These are phyloP conservation scores for Uromyces viciae-fabae DNA, from an alignment of 1,284 basidiomycete species.

Conservation along the genomic window DNA sequence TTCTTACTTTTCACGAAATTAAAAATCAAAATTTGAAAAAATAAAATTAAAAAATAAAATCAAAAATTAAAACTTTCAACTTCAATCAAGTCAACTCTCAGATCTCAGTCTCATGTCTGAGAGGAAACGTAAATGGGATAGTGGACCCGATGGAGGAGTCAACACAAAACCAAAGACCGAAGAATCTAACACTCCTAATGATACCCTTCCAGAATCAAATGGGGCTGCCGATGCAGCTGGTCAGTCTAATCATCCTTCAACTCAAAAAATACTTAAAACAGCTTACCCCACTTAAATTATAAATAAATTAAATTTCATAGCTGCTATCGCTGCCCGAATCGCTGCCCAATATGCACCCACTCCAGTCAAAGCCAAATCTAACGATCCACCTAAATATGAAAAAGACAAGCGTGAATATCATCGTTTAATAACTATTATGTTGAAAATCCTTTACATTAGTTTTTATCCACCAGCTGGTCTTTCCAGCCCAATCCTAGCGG, in stretches of 20 bases:
- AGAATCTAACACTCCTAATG: not conserved
- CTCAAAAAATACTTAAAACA: too few species aligned
- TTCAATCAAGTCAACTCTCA: not conserved
- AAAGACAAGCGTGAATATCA: conserved; percentile 40
- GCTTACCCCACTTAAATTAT: too few species aligned
- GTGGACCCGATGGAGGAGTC: conserved; percentile 29
- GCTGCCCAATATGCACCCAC: conserved; percentile 41
- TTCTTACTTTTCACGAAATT: too few species aligned
- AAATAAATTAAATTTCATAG: too few species aligned
- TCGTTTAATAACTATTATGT: too few species aligned
- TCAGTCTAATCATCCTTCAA: not conserved
- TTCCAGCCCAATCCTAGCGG: not conserved
- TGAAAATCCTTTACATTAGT: too few species aligned
- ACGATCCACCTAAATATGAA: conserved; percentile 38
- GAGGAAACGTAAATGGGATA: conserved; percentile 44
- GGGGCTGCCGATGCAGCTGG: conserved; percentile 41
- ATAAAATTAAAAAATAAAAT: too few species aligned
- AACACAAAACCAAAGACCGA: conserved; percentile 25
- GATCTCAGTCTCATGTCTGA: conserved; percentile 25
- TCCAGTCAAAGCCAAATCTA: conserved; percentile 25
- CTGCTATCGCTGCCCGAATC: conserved; percentile 42
- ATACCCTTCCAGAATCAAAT: not conserved
- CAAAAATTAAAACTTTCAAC: not conserved
- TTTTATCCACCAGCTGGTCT: not conserved
- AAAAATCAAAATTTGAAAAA: too few species aligned